Evolutionary conservation across 305 asterid genomes (phyloP).

Genomic region (Coffea humblotiana): DNA sequence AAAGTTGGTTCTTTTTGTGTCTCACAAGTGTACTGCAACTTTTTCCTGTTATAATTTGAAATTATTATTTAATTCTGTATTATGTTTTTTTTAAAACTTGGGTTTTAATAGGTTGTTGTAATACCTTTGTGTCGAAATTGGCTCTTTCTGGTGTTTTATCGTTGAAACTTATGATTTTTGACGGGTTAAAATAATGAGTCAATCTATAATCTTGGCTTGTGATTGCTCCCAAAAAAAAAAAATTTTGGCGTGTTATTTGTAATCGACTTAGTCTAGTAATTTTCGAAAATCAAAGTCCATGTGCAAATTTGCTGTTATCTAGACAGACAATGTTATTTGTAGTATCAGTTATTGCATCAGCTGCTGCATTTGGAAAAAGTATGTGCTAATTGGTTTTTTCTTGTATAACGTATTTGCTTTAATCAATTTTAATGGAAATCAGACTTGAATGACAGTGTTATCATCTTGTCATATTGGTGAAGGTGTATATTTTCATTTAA

Average conservation of each 20-base stretch:
- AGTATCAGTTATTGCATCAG: not conserved
- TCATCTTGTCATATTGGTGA: not conserved
- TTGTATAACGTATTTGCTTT: not conserved
- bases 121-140: constrained; percentile 5
- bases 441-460: not conserved
- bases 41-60: not conserved
- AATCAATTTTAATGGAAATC: not conserved
- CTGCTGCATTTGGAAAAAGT: not conserved
- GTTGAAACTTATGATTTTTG: not conserved
- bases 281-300: not conserved
- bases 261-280: not conserved
- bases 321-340: not conserved
- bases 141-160: not conserved
- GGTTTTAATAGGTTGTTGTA: not conserved
- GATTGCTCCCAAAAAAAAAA: not conserved
- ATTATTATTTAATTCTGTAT: not conserved
- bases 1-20: not conserved
- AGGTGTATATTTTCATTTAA: not conserved
- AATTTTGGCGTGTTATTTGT: not conserved
- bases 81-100: not conserved
- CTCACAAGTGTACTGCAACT: not conserved
- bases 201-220: not conserved
- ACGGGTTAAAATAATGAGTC: not conserved
- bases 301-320: not conserved
- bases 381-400: not conserved